Evolutionary conservation across 1,284 basidiomycete genomes (phyloP).

Genomic region (Cryptococcus amylolentus): DNA sequence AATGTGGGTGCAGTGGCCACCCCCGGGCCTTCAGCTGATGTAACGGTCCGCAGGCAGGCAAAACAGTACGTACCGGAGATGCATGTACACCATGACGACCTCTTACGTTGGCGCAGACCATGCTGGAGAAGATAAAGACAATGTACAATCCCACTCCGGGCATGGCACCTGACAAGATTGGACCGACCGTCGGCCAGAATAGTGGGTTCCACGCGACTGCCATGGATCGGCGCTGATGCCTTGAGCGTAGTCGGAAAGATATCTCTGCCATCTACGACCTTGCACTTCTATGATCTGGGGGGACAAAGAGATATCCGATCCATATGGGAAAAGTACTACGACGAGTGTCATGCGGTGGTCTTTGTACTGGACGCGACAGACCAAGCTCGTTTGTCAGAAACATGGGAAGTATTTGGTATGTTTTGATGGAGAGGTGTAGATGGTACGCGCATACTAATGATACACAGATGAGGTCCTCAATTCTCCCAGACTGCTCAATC

Average conservation of each 20-base stretch:
- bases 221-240: not conserved
- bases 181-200: conserved; percentile 90
- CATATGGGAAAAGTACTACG: conserved; percentile 90
- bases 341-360: conserved; percentile 88
- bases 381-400: conserved; percentile 75
- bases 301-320: conserved; percentile 85
- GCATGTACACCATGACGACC: not conserved
- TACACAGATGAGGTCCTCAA: conserved; percentile 72
- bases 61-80: conserved; percentile 61
- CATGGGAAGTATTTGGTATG: conserved; percentile 92
- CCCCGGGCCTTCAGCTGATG: not conserved
- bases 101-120: conserved; percentile 74
- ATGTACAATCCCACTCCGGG: conserved; percentile 80
- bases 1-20: conserved; percentile 37
- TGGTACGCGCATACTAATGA: not conserved
- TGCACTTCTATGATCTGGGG: conserved; percentile 92
- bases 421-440: conserved; percentile 6
- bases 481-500: conserved; percentile 76
- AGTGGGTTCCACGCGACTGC: conserved; percentile 56
- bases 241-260: conserved; percentile 73
- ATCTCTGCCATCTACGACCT: conserved; percentile 79
- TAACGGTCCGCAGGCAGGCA: conserved; percentile 60
- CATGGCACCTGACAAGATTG: conserved; percentile 81
- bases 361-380: conserved; percentile 89
- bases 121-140: conserved; percentile 88